A percentile compares a stretch with the other conserved stretches of the same genome.
phyloP scores from a whole-genome alignment of 1,139 yeast species.

The Kurtzmaniella quercitrusa region DNA sequence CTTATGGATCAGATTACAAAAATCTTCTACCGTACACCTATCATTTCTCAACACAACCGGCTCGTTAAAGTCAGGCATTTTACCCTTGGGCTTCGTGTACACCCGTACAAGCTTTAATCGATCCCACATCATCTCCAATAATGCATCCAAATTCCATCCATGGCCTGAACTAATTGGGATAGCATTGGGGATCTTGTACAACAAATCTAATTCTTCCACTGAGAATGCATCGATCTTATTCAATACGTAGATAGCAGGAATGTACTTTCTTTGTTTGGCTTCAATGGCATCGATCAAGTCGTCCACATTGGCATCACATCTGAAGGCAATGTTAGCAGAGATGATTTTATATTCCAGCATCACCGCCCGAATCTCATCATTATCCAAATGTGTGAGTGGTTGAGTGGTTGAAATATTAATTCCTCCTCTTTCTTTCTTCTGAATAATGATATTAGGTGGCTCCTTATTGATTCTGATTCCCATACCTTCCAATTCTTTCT shows the following conservation, averaged over 20 bases:
- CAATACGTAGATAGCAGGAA: constrained; percentile 90
- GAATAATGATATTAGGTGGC: constrained; percentile 88
- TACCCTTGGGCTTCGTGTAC: constrained; percentile 95
- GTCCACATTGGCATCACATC: constrained; percentile 97
- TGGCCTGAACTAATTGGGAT: constrained; percentile 94
- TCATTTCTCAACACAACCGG: constrained; percentile 88
- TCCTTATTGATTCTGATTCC: constrained; percentile 90
- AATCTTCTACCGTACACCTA: constrained; percentile 85
- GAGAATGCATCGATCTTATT: constrained; percentile 95
- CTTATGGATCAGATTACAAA: constrained; percentile 95
- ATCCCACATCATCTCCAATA: constrained; percentile 93
- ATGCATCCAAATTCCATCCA: constrained; percentile 96
- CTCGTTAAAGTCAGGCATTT: constrained; percentile 85
- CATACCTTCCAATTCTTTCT: constrained; percentile 92
- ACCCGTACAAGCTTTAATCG: constrained; percentile 86
- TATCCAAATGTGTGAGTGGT: constrained; percentile 85
- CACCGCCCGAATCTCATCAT: constrained; percentile 92
- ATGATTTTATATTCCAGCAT: constrained; percentile 92
- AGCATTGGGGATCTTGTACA: constrained; percentile 91
- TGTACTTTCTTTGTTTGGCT: constrained; percentile 82
- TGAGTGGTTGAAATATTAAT: constrained; percentile 89
- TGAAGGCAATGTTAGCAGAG: constrained; percentile 93
- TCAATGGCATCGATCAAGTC: constrained; percentile 93
- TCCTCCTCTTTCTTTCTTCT: constrained; percentile 95
- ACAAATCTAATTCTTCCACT: constrained; percentile 83